A percentile compares a stretch with the other conserved stretches of the same genome.
Evolutionary conservation across 2,329 filamentous ascomycete species (phyloP).

Genomic region (Cryphonectria japonica): DNA sequence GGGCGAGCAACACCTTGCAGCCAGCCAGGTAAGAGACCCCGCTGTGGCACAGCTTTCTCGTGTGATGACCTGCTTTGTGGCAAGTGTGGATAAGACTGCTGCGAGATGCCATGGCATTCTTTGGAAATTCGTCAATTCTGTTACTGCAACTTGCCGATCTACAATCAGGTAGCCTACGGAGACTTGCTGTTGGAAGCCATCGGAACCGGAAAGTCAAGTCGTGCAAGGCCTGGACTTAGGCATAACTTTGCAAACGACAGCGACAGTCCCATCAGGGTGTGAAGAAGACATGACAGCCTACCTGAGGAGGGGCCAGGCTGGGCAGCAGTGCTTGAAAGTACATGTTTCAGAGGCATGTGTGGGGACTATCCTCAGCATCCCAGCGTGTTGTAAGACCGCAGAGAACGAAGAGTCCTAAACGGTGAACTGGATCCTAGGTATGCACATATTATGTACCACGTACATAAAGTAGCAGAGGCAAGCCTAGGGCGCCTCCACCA

Average conservation of each 20-base stretch:
- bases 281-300: not conserved
- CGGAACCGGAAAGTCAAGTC: not conserved
- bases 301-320: not conserved
- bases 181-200: not conserved
- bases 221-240: not conserved
- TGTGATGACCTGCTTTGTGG: not conserved
- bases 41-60: not conserved
- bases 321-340: slow-evolving; percentile 4
- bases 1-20: not conserved
- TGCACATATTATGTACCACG: too few relatives aligned
- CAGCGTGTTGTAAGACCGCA: not conserved
- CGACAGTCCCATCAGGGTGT: not conserved
- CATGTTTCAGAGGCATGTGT: not conserved
- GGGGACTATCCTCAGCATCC: not conserved
- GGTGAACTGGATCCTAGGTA: not conserved
- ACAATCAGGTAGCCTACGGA: not conserved
- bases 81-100: not conserved
- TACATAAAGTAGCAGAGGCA: not conserved
- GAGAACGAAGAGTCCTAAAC: not conserved
- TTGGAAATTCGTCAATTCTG: not conserved
- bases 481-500: not conserved
- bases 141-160: not conserved
- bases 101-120: not conserved
- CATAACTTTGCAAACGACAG: not conserved
- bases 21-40: not conserved